Conservation (phyloP, 768 basidiomycete species). For the Phylloporus arenicola region DNA sequence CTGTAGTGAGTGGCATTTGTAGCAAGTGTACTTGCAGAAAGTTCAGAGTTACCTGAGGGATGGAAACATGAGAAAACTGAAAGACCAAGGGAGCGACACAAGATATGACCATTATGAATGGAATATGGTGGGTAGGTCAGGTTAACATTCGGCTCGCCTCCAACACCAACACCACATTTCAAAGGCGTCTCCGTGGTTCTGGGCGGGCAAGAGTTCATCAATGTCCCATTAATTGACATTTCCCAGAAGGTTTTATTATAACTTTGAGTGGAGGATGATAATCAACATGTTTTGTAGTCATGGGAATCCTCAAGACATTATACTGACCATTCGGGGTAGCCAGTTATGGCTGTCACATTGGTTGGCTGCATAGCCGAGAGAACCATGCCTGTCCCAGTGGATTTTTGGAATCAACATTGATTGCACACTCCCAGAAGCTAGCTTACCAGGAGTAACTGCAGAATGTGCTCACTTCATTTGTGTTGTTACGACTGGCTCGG, state of each 20-base stretch:
- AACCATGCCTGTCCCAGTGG: conserved; percentile 47
- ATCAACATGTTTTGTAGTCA: background rate
- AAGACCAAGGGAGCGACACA: background rate
- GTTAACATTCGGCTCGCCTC: conserved; percentile 41
- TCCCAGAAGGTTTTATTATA: conserved; percentile 60
- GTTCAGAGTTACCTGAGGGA: conserved; percentile 41
- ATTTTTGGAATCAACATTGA: no score
- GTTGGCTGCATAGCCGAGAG: conserved; percentile 55
- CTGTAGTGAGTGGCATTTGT: conserved; percentile 67
- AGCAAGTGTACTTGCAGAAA: conserved; percentile 54
- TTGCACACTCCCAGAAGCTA: no score
- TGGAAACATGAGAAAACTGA: background rate
- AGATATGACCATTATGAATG: conserved; percentile 59
- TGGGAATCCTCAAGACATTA: background rate
- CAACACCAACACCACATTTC: conserved; percentile 49
- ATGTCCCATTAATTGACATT: conserved; percentile 61
- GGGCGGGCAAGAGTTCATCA: conserved; percentile 42
- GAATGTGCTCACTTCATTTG: no score
- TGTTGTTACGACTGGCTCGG: no score
- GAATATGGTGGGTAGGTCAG: conserved; percentile 60
- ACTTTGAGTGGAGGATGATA: conserved; percentile 27
- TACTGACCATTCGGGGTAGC: conserved; percentile 64
- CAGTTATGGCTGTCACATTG: conserved; percentile 40
- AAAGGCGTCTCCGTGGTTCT: conserved; percentile 15
- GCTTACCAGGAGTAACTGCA: no score